Base-by-base conservation (phyloP, 352 stramenopile species). In the Globisporangium barbulae region DNA sequence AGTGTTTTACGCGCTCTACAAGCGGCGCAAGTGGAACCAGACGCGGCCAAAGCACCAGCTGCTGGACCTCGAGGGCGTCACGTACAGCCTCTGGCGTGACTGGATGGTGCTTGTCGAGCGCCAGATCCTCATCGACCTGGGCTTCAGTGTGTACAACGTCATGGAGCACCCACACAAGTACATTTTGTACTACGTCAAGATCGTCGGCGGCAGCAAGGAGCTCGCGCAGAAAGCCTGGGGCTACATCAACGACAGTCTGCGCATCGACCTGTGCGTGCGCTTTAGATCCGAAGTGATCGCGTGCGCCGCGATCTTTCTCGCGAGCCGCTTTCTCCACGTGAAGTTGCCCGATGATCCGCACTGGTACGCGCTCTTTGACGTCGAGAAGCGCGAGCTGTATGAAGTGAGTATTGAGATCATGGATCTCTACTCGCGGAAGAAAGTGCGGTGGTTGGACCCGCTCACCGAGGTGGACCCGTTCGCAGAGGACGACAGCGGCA, bases 101-200 rank as follows among this genome's bases (percentile, higher is more conserved):
- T 94, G 89, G 78, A 79, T 98, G 50, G 72, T 97, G 39, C 85
- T 89, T 61, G 79, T 97, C 17, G 92, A 98, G 72, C 72, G 89
- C 15, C 83, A 96, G 64, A 72, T 98, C 45, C 87, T 98, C 42
- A 97, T 97, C 55, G 89, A 97, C 48, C 66, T 97, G n/a, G 92
- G 92, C 57, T 98, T 98, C 61, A 93, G 86, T 49, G 74, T 98
- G 59, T 97, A 98, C 74, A 94, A 83, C 56, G 88, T 97, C 67
- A 93, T 89, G 63, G 89, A 97, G 66, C 92, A 98, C 65, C 89
- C 91, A 52, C 92, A 98, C 81, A 97, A 97, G 78, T 98, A 93
- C 67, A 91, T 98, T 59, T 63, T 97, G 50, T 98, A 97, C 73
- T 97, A 97, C 66, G 72, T 97, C 64, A 96, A 96, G 61, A 76